These are phyloP conservation scores for Choiromyces venosus DNA, from an alignment of 495 filamentous ascomycete genomes.

Conservation along the genomic window DNA sequence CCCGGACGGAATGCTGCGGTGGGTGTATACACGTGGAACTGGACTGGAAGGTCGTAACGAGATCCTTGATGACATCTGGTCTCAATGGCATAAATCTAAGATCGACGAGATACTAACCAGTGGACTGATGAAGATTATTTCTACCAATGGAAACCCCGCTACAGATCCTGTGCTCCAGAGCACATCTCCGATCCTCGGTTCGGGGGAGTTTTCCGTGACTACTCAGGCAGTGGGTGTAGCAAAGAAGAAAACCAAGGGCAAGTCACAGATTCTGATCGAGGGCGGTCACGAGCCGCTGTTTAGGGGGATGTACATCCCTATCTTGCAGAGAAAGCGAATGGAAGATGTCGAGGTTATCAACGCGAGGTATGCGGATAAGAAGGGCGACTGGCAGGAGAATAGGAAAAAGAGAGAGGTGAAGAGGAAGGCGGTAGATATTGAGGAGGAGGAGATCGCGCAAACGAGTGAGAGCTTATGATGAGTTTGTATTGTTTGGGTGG, in stretches of 20 bases:
- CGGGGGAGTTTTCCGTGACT: background rate
- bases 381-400: slow-evolving; percentile 54
- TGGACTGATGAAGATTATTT: slow-evolving; percentile 59
- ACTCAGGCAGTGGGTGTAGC: slow-evolving; percentile 14
- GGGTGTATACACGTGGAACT: slow-evolving; percentile 58
- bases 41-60: slow-evolving; percentile 54
- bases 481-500: slow-evolving; percentile 1
- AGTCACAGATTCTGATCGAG: slow-evolving; percentile 60
- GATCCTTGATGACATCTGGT: slow-evolving; percentile 70
- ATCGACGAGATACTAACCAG: slow-evolving; percentile 79
- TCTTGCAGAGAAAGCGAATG: slow-evolving; percentile 61
- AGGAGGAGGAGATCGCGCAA: slow-evolving; percentile 43
- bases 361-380: slow-evolving; percentile 66
- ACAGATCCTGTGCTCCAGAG: background rate
- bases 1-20: slow-evolving; percentile 68
- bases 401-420: slow-evolving; percentile 37
- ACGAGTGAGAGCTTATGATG: slow-evolving; percentile 1
- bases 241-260: slow-evolving; percentile 43
- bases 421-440: slow-evolving; percentile 26
- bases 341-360: slow-evolving; percentile 67
- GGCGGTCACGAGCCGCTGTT: slow-evolving; percentile 58
- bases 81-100: slow-evolving; percentile 71
- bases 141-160: slow-evolving; percentile 28
- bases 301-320: slow-evolving; percentile 63
- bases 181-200: background rate